Evolutionary conservation across 2,329 filamentous ascomycete genomes (phyloP), one percentile per base, ranked within the genome.

Genomic region (Phyllosticta paracitricarpa): DNA sequence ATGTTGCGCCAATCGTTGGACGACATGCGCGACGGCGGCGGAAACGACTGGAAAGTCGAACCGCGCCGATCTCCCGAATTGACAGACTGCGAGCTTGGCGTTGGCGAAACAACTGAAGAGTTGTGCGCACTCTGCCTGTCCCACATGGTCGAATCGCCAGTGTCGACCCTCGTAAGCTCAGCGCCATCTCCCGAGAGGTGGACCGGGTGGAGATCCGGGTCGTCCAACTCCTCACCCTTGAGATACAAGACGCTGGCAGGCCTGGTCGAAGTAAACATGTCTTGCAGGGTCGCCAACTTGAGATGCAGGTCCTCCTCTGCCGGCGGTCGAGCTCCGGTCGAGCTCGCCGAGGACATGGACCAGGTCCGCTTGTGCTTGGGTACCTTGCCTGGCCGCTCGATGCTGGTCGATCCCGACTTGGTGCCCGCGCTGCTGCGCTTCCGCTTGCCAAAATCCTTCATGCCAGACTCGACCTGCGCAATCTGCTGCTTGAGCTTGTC

Each of bases 401-500:
- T 77, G 80, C 72, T 86, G 76, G 70, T 77, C 1, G 65, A 63
- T 66, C 64, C 80, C 74, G 67, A 64, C 61, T 75, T 77, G 40
- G n/a, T 48, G 19, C 78, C 77, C 9, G 80, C 76, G 66, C 77
- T 82, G 24, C 60, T 54, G 69, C 84, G 80, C 70, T 86, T 86
- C 61, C 83, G 78, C 70, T 86, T 86, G 63, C 82, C 81, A 61
- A 82, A 78, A 57, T 81, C 81, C 62, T 82, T 81, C 71, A 82
- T 80, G 22, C 83, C 83, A 61, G 82, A 78, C 68, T 86, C 84
- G 24, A 81, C 79, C 69, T 97, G 91, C 0, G 88, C 81, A 63
- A 97, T 94, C 70, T 97, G 93, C 70, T 96, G 91, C 74, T 95
- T 95, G 55, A 97, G 78, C 75, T 97, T 97, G 70, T 97, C 93